These are phyloP conservation scores for Tylopilus vinaceipallidus DNA, from an alignment of 768 basidiomycete species.

Conservation along the genomic window DNA sequence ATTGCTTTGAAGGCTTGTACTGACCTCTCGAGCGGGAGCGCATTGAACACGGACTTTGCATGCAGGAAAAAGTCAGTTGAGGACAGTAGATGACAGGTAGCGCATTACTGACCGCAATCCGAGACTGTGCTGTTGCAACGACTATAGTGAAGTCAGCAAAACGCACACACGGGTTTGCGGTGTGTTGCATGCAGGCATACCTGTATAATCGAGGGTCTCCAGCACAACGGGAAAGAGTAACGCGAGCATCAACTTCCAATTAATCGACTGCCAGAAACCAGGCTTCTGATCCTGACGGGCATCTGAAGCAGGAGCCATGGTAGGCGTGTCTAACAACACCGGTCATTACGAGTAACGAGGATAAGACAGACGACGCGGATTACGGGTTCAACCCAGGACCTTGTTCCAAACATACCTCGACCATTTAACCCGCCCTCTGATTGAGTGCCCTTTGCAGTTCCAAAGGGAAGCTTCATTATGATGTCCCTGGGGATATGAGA, in stretches of 20 bases:
- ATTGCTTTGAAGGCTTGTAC: not conserved
- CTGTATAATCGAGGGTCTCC: constrained; percentile 36
- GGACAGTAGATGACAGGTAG: not conserved
- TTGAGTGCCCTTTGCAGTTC: not conserved
- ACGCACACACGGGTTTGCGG: too few relatives aligned
- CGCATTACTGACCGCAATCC: constrained; percentile 42
- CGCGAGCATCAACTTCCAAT: constrained; percentile 33
- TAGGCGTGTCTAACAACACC: not conserved
- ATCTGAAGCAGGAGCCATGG: not conserved
- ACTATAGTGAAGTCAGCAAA: constrained; percentile 36
- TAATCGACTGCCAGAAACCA: constrained; percentile 27
- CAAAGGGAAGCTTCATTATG: constrained; percentile 12
- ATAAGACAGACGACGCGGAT: not conserved
- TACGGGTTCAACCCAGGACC: not conserved
- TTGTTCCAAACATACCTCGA: constrained; percentile 5
- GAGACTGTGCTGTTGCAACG: constrained; percentile 51
- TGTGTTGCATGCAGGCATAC: constrained; percentile 3
- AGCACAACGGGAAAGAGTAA: constrained; percentile 42
- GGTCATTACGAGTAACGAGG: too few relatives aligned
- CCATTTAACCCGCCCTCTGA: not conserved
- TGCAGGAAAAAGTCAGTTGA: not conserved
- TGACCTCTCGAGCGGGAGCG: constrained; percentile 27
- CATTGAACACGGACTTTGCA: constrained; percentile 29
- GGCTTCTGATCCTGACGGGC: not conserved
- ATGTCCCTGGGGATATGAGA: too few relatives aligned